Percentiles rank a stretch among this genome's conserved stretches.
Conservation (phyloP, 2,329 filamentous ascomycete species). For the Ceratocystiopsis minuta region DNA sequence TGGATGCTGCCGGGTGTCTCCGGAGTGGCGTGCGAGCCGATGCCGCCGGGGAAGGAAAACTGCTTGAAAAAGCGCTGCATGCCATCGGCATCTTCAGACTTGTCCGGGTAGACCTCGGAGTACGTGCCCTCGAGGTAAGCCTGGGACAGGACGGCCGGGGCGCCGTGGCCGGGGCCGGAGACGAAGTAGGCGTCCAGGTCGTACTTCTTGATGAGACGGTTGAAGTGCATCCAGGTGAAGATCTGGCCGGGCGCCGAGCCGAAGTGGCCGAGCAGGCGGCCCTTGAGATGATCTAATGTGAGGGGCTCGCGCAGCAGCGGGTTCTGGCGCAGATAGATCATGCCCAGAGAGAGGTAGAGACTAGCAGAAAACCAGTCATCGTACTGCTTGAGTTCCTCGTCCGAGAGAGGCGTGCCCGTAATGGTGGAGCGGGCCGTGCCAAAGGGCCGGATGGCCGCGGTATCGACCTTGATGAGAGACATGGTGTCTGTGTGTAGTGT, state of each 20-base stretch:
- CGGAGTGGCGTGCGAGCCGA: slow-evolving; percentile 60
- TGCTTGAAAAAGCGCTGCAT: slow-evolving; percentile 65
- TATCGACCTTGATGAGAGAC: slow-evolving; percentile 16
- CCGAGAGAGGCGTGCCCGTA: slow-evolving; percentile 39
- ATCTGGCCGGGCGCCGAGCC: slow-evolving; percentile 65
- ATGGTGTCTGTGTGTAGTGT: not conserved
- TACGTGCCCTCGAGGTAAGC: slow-evolving; percentile 64
- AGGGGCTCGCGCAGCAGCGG: slow-evolving; percentile 53
- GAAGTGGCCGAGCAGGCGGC: slow-evolving; percentile 59
- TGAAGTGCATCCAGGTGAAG: slow-evolving; percentile 70
- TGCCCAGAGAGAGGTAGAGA: slow-evolving; percentile 57
- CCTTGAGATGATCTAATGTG: slow-evolving; percentile 53
- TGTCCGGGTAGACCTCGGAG: slow-evolving; percentile 59
- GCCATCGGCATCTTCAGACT: slow-evolving; percentile 48
- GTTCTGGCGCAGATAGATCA: slow-evolving; percentile 64
- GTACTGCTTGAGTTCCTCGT: slow-evolving; percentile 49
- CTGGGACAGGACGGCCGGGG: slow-evolving; percentile 58
- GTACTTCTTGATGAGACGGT: slow-evolving; percentile 66
- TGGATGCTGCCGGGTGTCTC: slow-evolving; percentile 63
- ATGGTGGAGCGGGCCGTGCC: slow-evolving; percentile 48
- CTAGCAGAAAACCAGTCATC: slow-evolving; percentile 59
- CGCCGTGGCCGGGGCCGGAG: slow-evolving; percentile 61
- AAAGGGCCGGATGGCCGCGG: slow-evolving; percentile 43
- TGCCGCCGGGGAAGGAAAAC: slow-evolving; percentile 66
- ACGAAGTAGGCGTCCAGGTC: slow-evolving; percentile 55